Conservation (phyloP, 768 basidiomycete genomes). For the button mushroom (Agaricus bisporus) region DNA sequence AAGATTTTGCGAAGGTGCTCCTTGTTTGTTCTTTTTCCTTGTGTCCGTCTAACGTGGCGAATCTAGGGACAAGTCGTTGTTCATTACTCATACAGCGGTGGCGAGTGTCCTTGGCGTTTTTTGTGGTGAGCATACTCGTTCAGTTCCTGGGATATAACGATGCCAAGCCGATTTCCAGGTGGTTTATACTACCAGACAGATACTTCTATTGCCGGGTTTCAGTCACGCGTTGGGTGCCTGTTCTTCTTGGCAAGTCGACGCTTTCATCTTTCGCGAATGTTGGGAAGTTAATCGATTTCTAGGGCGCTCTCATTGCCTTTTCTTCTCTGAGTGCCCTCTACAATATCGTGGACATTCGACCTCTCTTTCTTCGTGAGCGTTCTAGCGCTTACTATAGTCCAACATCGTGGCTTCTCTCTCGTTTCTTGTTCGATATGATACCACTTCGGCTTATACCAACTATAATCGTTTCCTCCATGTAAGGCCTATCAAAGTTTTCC, state of each 20-base stretch:
- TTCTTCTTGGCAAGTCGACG: slow-evolving; percentile 74
- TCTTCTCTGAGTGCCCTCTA: slow-evolving; percentile 86
- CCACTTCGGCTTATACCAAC: slow-evolving; percentile 88
- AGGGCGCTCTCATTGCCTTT: slow-evolving; percentile 91
- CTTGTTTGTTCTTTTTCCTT: slow-evolving; percentile 19
- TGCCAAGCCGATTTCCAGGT: slow-evolving; percentile 32
- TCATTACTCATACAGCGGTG: slow-evolving; percentile 71
- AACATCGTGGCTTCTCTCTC: slow-evolving; percentile 85
- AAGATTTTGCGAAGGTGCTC: slow-evolving; percentile 58
- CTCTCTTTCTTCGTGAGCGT: slow-evolving; percentile 86
- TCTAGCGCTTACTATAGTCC: slow-evolving; percentile 86
- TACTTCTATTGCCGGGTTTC: slow-evolving; percentile 85
- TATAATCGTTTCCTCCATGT: slow-evolving; percentile 82
- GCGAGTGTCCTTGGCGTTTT: slow-evolving; percentile 78
- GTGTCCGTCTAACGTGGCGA: not conserved
- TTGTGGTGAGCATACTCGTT: slow-evolving; percentile 47
- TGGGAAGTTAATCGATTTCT: slow-evolving; percentile 8
- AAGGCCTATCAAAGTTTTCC: slow-evolving; percentile 20
- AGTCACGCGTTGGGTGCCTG: slow-evolving; percentile 86
- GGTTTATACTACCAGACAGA: slow-evolving; percentile 83
- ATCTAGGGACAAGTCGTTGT: slow-evolving; percentile 70
- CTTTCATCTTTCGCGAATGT: not conserved
- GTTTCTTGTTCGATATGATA: slow-evolving; percentile 83
- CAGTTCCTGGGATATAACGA: not conserved
- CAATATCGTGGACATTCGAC: slow-evolving; percentile 77